Evolutionary conservation across 163 green algal genomes (phyloP).

Genomic region (Chlorella variabilis): DNA sequence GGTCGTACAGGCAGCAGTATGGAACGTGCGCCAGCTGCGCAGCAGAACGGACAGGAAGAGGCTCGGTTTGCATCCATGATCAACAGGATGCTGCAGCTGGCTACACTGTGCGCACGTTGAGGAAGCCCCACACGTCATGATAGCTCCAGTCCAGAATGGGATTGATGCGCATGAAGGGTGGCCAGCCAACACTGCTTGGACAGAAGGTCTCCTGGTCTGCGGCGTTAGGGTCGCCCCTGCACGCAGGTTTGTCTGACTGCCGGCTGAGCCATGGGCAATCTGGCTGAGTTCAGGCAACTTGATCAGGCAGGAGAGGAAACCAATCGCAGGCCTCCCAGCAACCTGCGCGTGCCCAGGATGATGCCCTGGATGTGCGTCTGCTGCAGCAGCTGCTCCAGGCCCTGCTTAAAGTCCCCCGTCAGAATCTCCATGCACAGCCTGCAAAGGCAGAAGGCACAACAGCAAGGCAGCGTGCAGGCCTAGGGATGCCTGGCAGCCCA

Average conservation of each 20-base stretch:
- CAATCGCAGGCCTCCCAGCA: neutral
- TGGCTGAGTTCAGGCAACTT: no score
- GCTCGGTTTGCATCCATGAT: no score
- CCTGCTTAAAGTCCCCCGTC: slow-evolving; percentile 77
- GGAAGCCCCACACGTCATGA: slow-evolving; percentile 90
- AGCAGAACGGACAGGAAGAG: neutral
- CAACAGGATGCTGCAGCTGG: neutral
- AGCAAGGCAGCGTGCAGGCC: no score
- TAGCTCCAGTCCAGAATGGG: slow-evolving; percentile 96
- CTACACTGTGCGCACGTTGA: slow-evolving; percentile 42
- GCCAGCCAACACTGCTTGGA: slow-evolving; percentile 87
- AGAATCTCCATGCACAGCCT: slow-evolving; percentile 58
- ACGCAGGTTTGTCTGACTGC: neutral
- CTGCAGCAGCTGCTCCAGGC: slow-evolving; percentile 71
- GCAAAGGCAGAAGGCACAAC: neutral
- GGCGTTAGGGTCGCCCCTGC: slow-evolving; percentile 88
- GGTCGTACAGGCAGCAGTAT: slow-evolving; percentile 92
- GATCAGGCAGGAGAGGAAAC: no score
- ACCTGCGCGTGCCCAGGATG: slow-evolving; percentile 83
- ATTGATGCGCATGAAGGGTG: slow-evolving; percentile 98
- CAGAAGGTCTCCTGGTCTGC: slow-evolving; percentile 89
- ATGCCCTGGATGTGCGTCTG: slow-evolving; percentile 72
- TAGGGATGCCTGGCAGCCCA: no score
- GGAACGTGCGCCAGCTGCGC: slow-evolving; percentile 46
- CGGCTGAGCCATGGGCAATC: no score